A percentile compares a stretch with the other conserved stretches of the same genome.
Conservation (phyloP, 78 protist species). For the Tieghemostelium lacteum region DNA sequence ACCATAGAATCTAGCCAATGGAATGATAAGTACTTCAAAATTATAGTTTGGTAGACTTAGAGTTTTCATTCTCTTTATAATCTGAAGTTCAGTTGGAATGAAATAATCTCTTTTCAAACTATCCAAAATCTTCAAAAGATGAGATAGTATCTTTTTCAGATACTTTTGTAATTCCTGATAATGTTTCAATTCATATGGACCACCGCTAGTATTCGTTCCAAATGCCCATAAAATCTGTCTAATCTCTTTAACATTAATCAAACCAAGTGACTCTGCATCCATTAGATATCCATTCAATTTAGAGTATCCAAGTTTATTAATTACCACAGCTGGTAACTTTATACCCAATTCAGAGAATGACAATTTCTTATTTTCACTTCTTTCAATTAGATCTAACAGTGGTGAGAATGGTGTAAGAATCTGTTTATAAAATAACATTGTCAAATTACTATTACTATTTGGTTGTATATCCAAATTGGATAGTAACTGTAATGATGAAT, state of each 20-base stretch:
- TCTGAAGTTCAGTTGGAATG: slow-evolving; percentile 67
- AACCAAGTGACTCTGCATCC: slow-evolving; percentile 69
- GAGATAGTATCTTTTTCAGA: slow-evolving; percentile 47
- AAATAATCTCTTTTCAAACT: slow-evolving; percentile 67
- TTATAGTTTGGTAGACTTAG: slow-evolving; percentile 38
- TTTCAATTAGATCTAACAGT: slow-evolving; percentile 43
- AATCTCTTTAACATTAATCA: slow-evolving; percentile 56
- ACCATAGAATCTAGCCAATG: slow-evolving; percentile 30
- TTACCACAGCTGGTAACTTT: slow-evolving; percentile 26
- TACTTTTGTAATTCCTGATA: slow-evolving; percentile 10
- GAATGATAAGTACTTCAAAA: slow-evolving; percentile 41
- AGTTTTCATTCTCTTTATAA: slow-evolving; percentile 76
- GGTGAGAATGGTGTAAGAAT: slow-evolving; percentile 28
- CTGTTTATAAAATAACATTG: neutral
- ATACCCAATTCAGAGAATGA: slow-evolving; percentile 70
- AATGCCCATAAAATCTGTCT: slow-evolving; percentile 56
- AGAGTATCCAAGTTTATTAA: slow-evolving; percentile 49
- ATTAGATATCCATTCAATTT: slow-evolving; percentile 48
- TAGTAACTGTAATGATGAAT: neutral
- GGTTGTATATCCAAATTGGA: neutral
- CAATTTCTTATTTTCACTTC: slow-evolving; percentile 33
- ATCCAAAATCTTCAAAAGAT: slow-evolving; percentile 45
- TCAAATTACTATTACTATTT: neutral
- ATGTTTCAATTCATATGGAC: neutral
- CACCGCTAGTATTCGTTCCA: neutral